Base-by-base conservation (phyloP, 306 rosid species). In the Prosopis cineraria region DNA sequence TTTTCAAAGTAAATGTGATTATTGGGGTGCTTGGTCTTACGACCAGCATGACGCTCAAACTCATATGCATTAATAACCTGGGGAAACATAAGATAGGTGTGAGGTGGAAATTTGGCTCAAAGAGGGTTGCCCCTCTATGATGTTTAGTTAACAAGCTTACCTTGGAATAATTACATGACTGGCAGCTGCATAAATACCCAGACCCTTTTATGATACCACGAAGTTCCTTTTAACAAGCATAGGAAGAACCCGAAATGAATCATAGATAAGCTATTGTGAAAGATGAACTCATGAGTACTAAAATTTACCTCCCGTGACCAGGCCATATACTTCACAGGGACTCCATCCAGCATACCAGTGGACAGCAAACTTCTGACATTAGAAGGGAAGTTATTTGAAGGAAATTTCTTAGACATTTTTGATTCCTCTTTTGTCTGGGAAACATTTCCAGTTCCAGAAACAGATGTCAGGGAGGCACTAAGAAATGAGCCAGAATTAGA, bases 271-370 rank as follows among this genome's bases (percentile, higher is more conserved):
- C 59, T 48, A 81, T 67, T 33, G 53, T 75, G 34, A 56, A 64
- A 70, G 65, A 71, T 48, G 68, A 80, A 79, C 79, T 73, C 68
- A 59, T 24, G 70, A 72, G 64, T 55, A 72, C 76, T 33, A 43
- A 58, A 70, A 58, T 82, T 81, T 86, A 86, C 92, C 90, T 88
- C 90, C 84, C 87, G 78, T 0, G 92, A 86, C 92, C 92, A 88
- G 34, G 92, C 84, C 73, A 80, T 80, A 70, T 86, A 88, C 80
- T 84, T 88, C 47, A 88, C 92, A 55, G 92, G 82, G 39, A 88
- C 90, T 72, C 90, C 92, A 80, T 88, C 92, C 71, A 88, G 87
- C 88, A 88, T 86, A 53, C 92, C 92, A 37, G 92, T 88, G 11
- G 92, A 88, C 73, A 88, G 74, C 84, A 88, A 75, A 84, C 90